Conservation (phyloP, 129 eudicot genomes). For the Flaveria ramosissima region DNA sequence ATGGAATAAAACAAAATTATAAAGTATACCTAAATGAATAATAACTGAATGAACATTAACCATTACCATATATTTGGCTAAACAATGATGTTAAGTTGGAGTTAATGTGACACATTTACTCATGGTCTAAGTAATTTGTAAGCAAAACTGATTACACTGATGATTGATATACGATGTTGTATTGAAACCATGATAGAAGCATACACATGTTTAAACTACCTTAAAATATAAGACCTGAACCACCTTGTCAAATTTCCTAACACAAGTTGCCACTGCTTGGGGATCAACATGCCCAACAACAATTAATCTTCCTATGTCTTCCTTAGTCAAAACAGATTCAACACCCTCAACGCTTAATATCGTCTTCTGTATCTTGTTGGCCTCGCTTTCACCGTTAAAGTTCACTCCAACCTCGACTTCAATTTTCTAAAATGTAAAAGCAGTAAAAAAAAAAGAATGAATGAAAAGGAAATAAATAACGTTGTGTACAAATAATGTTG, state of each 20-base stretch:
- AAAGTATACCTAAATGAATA: too few species aligned
- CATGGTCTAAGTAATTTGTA: too few species aligned
- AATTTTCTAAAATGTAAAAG: background rate
- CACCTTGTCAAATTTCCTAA: constrained; percentile 6
- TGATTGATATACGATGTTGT: too few species aligned
- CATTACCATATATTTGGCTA: too few species aligned
- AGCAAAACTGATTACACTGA: too few species aligned
- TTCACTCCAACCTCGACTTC: background rate
- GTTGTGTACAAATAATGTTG: too few species aligned
- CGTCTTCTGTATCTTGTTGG: background rate
- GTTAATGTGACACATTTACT: too few species aligned
- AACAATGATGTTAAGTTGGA: too few species aligned
- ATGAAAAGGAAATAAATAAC: background rate
- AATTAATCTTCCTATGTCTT: background rate
- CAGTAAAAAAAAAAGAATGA: background rate
- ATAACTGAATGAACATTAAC: too few species aligned
- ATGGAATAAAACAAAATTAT: too few species aligned
- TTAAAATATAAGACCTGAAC: background rate
- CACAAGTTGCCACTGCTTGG: constrained; percentile 12
- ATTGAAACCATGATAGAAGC: too few species aligned
- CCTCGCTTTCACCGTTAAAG: background rate
- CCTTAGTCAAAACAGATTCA: background rate
- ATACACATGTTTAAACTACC: background rate
- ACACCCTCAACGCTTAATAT: background rate
- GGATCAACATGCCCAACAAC: constrained; percentile 7